Conservation (phyloP, 371 early-diverging fungal species). For the Saksenaea oblongispora region DNA sequence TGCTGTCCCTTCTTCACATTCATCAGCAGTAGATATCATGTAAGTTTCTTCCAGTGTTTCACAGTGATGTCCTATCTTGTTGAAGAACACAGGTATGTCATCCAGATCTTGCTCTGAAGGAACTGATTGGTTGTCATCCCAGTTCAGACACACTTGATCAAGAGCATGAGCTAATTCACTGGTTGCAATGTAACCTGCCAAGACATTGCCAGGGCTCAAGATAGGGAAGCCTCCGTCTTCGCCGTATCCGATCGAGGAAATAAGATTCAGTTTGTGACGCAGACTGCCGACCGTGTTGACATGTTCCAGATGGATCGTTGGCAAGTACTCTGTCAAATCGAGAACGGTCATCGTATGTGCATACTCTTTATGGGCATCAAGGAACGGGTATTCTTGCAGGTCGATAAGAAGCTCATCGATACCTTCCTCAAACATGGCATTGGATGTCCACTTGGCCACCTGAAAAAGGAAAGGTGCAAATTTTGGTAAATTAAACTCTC, state of each 20-base stretch:
- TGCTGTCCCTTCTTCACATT: background rate
- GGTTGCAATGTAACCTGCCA: conserved; percentile 87
- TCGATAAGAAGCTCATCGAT: conserved; percentile 86
- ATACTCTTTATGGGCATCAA: conserved; percentile 82
- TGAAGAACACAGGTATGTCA: conserved; percentile 34
- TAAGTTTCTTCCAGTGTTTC: background rate
- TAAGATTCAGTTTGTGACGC: conserved; percentile 50
- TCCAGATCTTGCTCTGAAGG: conserved; percentile 35
- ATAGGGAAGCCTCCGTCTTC: conserved; percentile 87
- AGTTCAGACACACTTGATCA: conserved; percentile 36
- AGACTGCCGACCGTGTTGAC: conserved; percentile 63
- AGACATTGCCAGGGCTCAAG: conserved; percentile 58
- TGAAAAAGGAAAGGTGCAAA: conserved; percentile 5
- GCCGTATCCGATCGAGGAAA: conserved; percentile 63
- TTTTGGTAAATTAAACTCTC: background rate
- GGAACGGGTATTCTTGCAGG: conserved; percentile 80
- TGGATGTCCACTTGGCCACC: conserved; percentile 83
- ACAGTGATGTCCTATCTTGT: conserved; percentile 8
- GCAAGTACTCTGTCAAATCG: conserved; percentile 44
- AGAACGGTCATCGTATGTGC: conserved; percentile 59
- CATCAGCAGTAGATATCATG: background rate
- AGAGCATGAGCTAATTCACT: conserved; percentile 83
- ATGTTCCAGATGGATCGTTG: conserved; percentile 62
- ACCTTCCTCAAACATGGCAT: conserved; percentile 75
- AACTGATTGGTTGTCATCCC: conserved; percentile 25